Base-by-base conservation (phyloP, 2,329 filamentous ascomycete genomes). In the Madurella mycetomatis region DNA sequence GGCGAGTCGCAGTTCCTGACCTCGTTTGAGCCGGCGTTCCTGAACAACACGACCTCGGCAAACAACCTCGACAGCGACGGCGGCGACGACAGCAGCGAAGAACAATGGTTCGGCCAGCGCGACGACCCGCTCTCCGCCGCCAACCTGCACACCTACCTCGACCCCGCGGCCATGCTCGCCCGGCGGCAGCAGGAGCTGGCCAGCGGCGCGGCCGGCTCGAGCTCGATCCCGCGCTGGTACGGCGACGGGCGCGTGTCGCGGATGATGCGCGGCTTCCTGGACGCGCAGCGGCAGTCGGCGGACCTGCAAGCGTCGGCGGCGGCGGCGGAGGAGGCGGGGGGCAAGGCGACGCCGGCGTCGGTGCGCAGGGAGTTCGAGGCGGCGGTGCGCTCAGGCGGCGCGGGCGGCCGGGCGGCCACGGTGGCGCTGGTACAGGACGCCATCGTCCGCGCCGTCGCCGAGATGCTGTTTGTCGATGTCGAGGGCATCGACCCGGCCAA, bases 241-340 rank as follows among this genome's bases (percentile, higher is more conserved):
- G 47, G 42, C 45, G 67, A 69, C 47, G 59, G 44, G 1, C 64
- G 66, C 8, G 63, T 65, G 2, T 60, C 64, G 2, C 43, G 58
- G 12, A 57, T 68, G 1, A 58, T 68, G 55, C 62, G 61, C 3
- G 65, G 65, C 9, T 49, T 65, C 9, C 51, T 56, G 0, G 65
- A 68, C 44, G 66, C 64, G n/a, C 41, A 58, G 50, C 42, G 42
- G 30, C 42, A 45, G 13, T 45, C 42, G 9, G 42, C 12, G 9
- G 30, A 17, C 18, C 18, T 17, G 11, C 17, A 30, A 9, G 19
- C 19, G 13, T 30, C 42, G 5, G 17, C 13, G 8, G 42, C 16
- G 1, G 42, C 16, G 18, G 42, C 42, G 12, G 17, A 5, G 9
- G 42, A 45, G 1, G 42, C 25, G 18, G 42, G 42, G 9, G 5